Conservation (phyloP, 2,329 filamentous ascomycete genomes). For the Aureobasidium mangrovei region DNA sequence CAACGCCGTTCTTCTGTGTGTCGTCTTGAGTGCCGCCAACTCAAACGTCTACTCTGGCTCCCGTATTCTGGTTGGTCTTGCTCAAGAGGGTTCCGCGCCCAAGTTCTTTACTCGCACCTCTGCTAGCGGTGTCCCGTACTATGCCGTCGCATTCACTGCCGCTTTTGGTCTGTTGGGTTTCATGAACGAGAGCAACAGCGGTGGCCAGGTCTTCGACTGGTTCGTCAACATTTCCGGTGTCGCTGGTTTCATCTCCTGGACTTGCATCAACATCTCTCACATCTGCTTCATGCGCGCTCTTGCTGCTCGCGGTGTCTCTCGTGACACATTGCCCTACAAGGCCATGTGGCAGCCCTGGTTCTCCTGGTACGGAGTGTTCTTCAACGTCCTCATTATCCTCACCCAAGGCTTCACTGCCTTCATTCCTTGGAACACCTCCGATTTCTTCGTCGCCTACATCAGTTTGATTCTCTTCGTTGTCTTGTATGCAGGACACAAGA, state of each 20-base stretch:
- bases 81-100: conserved; percentile 38
- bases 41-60: conserved; percentile 50
- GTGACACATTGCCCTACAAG: conserved; percentile 61
- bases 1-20: conserved; percentile 50
- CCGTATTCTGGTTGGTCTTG: conserved; percentile 61
- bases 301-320: conserved; percentile 57
- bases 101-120: conserved; percentile 34
- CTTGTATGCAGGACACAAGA: conserved; percentile 64
- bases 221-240: conserved; percentile 52
- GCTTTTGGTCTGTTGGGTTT: conserved; percentile 62
- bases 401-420: conserved; percentile 42
- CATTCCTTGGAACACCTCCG: conserved; percentile 55
- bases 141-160: conserved; percentile 35
- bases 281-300: conserved; percentile 62
- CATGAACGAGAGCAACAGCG: conserved; percentile 58
- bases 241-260: conserved; percentile 56
- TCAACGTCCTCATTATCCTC: conserved; percentile 32
- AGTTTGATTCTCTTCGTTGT: conserved; percentile 64
- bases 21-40: conserved; percentile 56
- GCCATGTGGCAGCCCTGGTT: conserved; percentile 59
- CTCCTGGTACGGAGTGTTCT: conserved; percentile 58
- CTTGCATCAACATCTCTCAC: conserved; percentile 63
- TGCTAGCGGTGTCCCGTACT: conserved; percentile 37
- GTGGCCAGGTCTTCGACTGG: conserved; percentile 62
- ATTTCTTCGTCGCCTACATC: conserved; percentile 65